Evolutionary conservation across 169 alveolate species (phyloP).

Genomic region (Pseudocohnilembus persalinus): DNA sequence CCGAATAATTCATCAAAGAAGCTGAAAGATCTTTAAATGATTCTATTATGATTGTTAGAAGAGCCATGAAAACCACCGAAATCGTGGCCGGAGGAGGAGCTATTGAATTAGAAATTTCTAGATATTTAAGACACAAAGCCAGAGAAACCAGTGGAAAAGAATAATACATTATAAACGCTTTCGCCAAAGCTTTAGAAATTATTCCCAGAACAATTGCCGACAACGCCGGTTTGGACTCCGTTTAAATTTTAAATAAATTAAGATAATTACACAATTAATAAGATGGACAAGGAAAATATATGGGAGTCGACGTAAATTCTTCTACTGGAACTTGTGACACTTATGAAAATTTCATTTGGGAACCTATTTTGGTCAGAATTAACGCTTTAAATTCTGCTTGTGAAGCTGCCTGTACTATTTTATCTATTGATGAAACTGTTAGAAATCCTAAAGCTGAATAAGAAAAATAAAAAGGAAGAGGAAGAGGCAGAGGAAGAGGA

Average conservation of each 20-base stretch:
- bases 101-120: constrained; percentile 90
- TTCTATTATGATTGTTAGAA: constrained; percentile 95
- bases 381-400: constrained; percentile 97
- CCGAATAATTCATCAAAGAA: constrained; percentile 97
- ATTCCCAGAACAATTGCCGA: constrained; percentile 97
- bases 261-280: constrained; percentile 91
- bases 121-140: constrained; percentile 81
- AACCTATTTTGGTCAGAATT: constrained; percentile 94
- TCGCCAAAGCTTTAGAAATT: constrained; percentile 95
- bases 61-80: constrained; percentile 90
- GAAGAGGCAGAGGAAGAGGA: constrained; percentile 25
- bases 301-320: constrained; percentile 94
- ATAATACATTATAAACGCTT: constrained; percentile 92
- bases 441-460: constrained; percentile 89
- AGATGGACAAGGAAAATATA: constrained; percentile 86
- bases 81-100: constrained; percentile 99
- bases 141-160: constrained; percentile 91
- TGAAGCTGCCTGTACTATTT: constrained; percentile 96
- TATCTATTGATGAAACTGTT: constrained; percentile 97
- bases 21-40: constrained; percentile 97
- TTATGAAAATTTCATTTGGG: constrained; percentile 93
- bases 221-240: constrained; percentile 96
- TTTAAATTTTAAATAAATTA: constrained; percentile 92
- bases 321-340: constrained; percentile 90
- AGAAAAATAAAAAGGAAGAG: constrained; percentile 20